Evolutionary conservation across 495 filamentous ascomycete genomes (phyloP), one percentile per base, ranked within the genome.

Genomic region (Acidiella bohemica): DNA sequence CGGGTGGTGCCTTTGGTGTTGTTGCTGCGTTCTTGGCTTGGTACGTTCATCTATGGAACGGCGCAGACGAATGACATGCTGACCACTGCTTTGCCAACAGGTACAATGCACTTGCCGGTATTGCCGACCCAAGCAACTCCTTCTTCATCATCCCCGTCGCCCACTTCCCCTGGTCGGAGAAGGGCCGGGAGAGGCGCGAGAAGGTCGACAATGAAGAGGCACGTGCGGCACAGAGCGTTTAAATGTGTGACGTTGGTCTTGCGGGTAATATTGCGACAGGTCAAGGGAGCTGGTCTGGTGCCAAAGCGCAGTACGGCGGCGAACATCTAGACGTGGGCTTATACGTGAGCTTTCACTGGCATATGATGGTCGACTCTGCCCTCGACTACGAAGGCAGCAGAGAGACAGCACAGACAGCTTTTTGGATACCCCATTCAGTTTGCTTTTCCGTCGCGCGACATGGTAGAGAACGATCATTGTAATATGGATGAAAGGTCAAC

Each of bases 91-190:
- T n/a, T n/a, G n/a, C n/a, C n/a, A 36, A 19, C 32, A 45, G 47
- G 47, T 95, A 94, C 65, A 93, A 95, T 58, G 88, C 90, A 23
- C 70, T 94, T 44, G 90, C 87, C 32, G 88, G 90, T 85, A 78
- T 96, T 53, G 81, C 80, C 45, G 90, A 96, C 54, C 67, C 60
- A 43, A 72, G 67, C 66, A 85, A 81, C 63, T 81, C 83, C 61
- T 96, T 96, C 82, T 94, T 97, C 74, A 70, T 90, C 57, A 69
- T 93, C 50, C 87, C 86, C 39, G 90, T 95, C 51, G 74, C 77
- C 48, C 90, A 95, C 74, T 94, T 97, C 75, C 90, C 88, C 27
- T 95, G 90, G 90, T 87, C 81, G 24, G 80, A 84, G 53, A 87
- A 84, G 66, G 86, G 78, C 30, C 79, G 78, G 48, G 65, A 75